These are phyloP conservation scores for Trichophyton simii DNA, from an alignment of 2,329 filamentous ascomycete species.

Conservation along the genomic window DNA sequence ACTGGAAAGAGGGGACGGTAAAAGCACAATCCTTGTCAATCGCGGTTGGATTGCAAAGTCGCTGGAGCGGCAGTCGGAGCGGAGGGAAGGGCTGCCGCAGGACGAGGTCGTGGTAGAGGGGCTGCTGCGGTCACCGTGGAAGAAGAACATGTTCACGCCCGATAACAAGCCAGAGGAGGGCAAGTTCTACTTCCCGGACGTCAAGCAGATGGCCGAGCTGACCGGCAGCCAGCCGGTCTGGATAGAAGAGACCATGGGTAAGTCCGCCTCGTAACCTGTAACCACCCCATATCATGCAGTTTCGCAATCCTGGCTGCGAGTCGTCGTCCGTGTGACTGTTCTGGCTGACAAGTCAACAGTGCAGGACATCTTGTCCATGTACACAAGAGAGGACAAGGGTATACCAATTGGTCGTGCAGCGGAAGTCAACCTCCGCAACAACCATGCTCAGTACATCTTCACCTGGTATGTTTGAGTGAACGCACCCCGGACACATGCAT, in stretches of 20 bases:
- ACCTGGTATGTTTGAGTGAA: slow-evolving; percentile 60
- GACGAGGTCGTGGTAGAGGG: slow-evolving; percentile 72
- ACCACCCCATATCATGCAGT: no score
- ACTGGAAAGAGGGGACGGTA: slow-evolving; percentile 53
- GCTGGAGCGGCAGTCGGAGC: slow-evolving; percentile 49
- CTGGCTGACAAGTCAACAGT: slow-evolving; percentile 36
- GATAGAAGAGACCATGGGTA: slow-evolving; percentile 93
- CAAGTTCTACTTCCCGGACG: slow-evolving; percentile 92
- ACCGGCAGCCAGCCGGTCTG: slow-evolving; percentile 78
- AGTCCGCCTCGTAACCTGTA: slow-evolving; percentile 12
- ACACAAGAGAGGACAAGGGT: slow-evolving; percentile 65
- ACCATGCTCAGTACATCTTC: slow-evolving; percentile 96
- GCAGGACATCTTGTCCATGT: slow-evolving; percentile 62
- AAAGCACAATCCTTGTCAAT: slow-evolving; percentile 69
- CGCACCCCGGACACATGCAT: not conserved
- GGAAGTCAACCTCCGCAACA: slow-evolving; percentile 89
- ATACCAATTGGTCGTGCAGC: slow-evolving; percentile 79
- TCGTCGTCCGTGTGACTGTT: not conserved
- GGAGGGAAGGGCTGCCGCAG: slow-evolving; percentile 52
- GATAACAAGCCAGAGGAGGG: slow-evolving; percentile 70
- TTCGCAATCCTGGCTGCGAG: not conserved
- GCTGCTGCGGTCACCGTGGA: slow-evolving; percentile 75
- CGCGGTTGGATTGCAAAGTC: slow-evolving; percentile 84
- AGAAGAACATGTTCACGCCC: slow-evolving; percentile 97
- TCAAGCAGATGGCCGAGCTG: slow-evolving; percentile 74